These are phyloP conservation scores for Pythium dissotocum DNA, from an alignment of 352 stramenopile genomes.

Conservation along the genomic window DNA sequence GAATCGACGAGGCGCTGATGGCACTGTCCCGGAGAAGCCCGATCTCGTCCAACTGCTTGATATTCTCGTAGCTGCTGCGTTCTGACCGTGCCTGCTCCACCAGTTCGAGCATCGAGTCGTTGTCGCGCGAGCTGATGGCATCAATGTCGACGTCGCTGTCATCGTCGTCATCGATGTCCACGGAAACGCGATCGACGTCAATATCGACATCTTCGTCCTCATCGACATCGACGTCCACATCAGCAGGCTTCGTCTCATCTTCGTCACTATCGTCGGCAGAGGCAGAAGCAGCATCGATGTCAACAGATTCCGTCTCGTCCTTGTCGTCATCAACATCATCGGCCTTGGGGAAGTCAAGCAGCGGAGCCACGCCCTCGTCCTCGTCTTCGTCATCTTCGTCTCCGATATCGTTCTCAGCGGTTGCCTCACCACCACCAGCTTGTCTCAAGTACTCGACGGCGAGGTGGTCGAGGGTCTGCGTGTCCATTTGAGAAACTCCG, in stretches of 20 bases:
- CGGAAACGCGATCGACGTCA: conserved; percentile 25
- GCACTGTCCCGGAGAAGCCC: conserved; percentile 12
- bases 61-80: conserved; percentile 19
- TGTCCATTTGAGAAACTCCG: conserved; percentile 11
- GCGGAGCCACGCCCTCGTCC: conserved; percentile 15
- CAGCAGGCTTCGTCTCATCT: conserved; percentile 27
- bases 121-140: conserved; percentile 13
- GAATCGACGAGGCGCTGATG: conserved; percentile 3
- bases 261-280: conserved; percentile 27
- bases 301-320: conserved; percentile 27
- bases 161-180: conserved; percentile 34
- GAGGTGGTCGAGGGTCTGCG: conserved; percentile 23
- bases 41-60: conserved; percentile 31
- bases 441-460: conserved; percentile 33
- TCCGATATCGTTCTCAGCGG: conserved; percentile 30
- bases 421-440: conserved; percentile 25
- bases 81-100: not conserved
- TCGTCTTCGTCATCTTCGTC: conserved; percentile 30
- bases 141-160: conserved; percentile 34
- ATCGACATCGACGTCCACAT: conserved; percentile 14
- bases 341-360: conserved; percentile 25
- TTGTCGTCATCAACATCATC: conserved; percentile 15
- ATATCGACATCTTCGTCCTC: conserved; percentile 24
- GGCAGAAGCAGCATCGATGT: conserved; percentile 21
- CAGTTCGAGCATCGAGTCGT: conserved; percentile 18